Conservation (phyloP, 2,329 filamentous ascomycete species). For the Coleophoma cylindrospora region DNA sequence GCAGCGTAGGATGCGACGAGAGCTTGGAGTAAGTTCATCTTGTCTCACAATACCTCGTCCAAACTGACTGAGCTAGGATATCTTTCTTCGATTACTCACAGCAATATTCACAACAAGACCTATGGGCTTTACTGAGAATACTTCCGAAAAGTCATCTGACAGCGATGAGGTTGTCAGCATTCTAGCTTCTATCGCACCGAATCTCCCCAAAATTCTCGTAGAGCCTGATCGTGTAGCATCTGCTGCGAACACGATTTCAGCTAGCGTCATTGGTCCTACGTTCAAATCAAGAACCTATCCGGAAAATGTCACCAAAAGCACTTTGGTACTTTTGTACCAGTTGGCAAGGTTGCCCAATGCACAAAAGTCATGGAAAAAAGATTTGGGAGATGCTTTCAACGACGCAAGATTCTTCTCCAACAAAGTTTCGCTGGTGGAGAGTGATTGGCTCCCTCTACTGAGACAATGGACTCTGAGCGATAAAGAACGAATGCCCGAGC, state of each 20-base stretch:
- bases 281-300: slow-evolving; percentile 85
- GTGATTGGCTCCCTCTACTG: slow-evolving; percentile 77
- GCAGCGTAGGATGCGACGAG: slow-evolving; percentile 84
- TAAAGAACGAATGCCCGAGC: slow-evolving; percentile 81
- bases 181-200: slow-evolving; percentile 72
- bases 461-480: slow-evolving; percentile 81
- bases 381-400: slow-evolving; percentile 87
- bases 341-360: slow-evolving; percentile 73
- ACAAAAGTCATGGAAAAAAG: slow-evolving; percentile 89
- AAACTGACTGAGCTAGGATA: slow-evolving; percentile 55
- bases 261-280: slow-evolving; percentile 75
- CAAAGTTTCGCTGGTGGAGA: slow-evolving; percentile 57
- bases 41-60: neutral
- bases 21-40: slow-evolving; percentile 66
- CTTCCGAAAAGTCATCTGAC: slow-evolving; percentile 28
- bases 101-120: slow-evolving; percentile 93
- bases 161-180: slow-evolving; percentile 74
- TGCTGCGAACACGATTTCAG: slow-evolving; percentile 75
- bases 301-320: slow-evolving; percentile 69
- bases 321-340: slow-evolving; percentile 69
- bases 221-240: slow-evolving; percentile 79
- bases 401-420: slow-evolving; percentile 81
- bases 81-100: slow-evolving; percentile 81
- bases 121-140: slow-evolving; percentile 62
- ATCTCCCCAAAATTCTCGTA: slow-evolving; percentile 75